Base-by-base conservation (phyloP, 2,329 filamentous ascomycete species). In the Fusarium liriodendri region DNA sequence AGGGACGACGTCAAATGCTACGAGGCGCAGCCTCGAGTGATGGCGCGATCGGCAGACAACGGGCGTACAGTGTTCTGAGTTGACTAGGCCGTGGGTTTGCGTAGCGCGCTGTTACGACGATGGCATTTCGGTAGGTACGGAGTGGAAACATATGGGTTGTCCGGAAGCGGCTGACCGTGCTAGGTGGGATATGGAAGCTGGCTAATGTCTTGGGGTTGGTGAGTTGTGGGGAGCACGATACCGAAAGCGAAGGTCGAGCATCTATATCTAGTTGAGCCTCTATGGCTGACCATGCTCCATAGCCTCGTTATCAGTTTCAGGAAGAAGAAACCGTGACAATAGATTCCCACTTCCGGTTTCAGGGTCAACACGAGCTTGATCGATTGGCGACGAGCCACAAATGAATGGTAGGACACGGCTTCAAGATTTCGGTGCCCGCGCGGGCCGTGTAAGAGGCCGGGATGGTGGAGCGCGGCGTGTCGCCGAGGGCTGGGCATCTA, bases 11-110 rank as follows among this genome's bases (percentile, higher is more conserved):
- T 20, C 22, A 13, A 50, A 8, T 37, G 20, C 42, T 42, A 33
- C 63, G 42, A 72, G 62, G 63, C 61, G 71, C 54, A 72, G 70
- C 63, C 47, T 32, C 14, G 29, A 16, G 45, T 67, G n/a, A 57
- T 73, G 70, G 38, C 61, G 50, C 60, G n/a, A 58, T 35, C 45
- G 33, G 52, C 32, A 33, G 37, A 55, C 22, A 42, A 27, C 62
- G 45, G 60, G 22, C 38, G 55, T 20, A 60, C 45, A 50, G 33
- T 38, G 18, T 62, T 52, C 22, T 57, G 14, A 57, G 29, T 22
- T 25, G 22, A 52, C 29, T 29, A 32, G 45, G 22, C 20, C 9
- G 60, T 54, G 45, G 25, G 58, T 33, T 54, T 54, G 45, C 25
- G 29, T 27, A 27, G n/a, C 20, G 20, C 9, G 11, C 4, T 22